Conservation (phyloP, 1,284 basidiomycete genomes). For the Anthracocystis walkeri region DNA sequence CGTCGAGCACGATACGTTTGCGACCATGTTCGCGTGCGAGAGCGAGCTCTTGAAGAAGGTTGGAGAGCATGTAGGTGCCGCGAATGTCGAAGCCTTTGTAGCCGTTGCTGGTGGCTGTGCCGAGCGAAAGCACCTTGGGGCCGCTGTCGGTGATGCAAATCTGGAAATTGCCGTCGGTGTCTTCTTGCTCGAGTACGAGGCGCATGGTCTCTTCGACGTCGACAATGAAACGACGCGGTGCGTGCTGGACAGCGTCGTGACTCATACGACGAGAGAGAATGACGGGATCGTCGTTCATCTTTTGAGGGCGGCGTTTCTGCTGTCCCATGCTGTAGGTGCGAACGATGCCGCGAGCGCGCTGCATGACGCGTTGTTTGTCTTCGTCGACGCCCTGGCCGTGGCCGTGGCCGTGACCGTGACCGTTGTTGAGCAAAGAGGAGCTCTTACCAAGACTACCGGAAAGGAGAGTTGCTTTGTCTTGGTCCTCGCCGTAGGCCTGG, state of each 20-base stretch:
- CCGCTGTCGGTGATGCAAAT: conserved; percentile 97
- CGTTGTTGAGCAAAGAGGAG: conserved; percentile 21
- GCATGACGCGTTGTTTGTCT: conserved; percentile 42
- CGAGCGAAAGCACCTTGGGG: conserved; percentile 93
- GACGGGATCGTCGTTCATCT: conserved; percentile 65
- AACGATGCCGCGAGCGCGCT: conserved; percentile 52
- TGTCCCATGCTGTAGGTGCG: conserved; percentile 67
- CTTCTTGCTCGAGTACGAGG: conserved; percentile 95
- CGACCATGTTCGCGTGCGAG: conserved; percentile 94
- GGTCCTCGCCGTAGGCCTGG: conserved; percentile 45
- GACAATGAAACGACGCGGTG: conserved; percentile 79
- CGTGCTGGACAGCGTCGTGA: conserved; percentile 70
- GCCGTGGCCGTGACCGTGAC: neutral
- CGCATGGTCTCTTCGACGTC: conserved; percentile 99
- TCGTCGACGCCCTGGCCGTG: conserved; percentile 13
- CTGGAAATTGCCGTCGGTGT: conserved; percentile 94
- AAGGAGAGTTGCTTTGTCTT: conserved; percentile 43
- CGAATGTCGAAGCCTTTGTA: conserved; percentile 85
- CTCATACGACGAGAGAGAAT: conserved; percentile 65
- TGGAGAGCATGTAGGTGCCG: conserved; percentile 87
- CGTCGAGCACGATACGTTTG: conserved; percentile 96
- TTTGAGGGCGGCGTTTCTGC: conserved; percentile 62
- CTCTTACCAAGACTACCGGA: conserved; percentile 29
- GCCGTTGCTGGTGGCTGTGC: conserved; percentile 95
- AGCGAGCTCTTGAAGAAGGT: conserved; percentile 97